Percentiles rank a stretch among this genome's conserved stretches.
Conservation (phyloP, 129 eudicot genomes). For the Arctium lappa region DNA sequence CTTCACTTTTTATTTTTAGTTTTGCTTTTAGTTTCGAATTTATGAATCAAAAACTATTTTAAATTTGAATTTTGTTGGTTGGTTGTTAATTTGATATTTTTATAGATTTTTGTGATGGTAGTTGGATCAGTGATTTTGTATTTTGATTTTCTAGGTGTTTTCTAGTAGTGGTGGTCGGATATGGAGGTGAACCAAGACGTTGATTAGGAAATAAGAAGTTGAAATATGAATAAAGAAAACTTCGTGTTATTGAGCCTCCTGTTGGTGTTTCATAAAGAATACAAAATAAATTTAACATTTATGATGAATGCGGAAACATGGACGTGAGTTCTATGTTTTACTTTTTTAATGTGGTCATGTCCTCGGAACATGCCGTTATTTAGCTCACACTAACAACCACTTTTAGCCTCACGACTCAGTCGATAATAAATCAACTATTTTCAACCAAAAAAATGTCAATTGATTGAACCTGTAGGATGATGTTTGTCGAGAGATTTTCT, state of each 20-base stretch:
- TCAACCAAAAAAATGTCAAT: not conserved
- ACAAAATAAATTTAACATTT: not conserved
- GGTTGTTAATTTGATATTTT: no score
- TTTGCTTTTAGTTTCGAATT: no score
- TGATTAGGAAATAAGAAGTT: not conserved
- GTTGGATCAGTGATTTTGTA: not conserved
- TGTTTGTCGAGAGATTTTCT: no score
- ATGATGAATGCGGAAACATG: not conserved
- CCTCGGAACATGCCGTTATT: not conserved
- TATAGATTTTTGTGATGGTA: no score
- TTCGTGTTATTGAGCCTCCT: not conserved
- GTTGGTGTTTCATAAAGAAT: not conserved
- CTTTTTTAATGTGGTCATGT: not conserved
- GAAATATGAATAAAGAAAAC: no score
- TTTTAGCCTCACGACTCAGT: not conserved
- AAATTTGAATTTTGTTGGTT: no score
- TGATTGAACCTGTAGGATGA: no score
- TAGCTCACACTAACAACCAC: not conserved
- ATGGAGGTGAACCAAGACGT: not conserved
- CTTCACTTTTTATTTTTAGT: no score
- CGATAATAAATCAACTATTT: not conserved
- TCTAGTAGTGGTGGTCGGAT: not conserved
- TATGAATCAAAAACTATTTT: no score
- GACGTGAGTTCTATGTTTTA: not conserved
- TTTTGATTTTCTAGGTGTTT: not conserved